phyloP scores from a whole-genome alignment of 2,329 filamentous ascomycete genomes.

The Lithohypha guttulata region DNA sequence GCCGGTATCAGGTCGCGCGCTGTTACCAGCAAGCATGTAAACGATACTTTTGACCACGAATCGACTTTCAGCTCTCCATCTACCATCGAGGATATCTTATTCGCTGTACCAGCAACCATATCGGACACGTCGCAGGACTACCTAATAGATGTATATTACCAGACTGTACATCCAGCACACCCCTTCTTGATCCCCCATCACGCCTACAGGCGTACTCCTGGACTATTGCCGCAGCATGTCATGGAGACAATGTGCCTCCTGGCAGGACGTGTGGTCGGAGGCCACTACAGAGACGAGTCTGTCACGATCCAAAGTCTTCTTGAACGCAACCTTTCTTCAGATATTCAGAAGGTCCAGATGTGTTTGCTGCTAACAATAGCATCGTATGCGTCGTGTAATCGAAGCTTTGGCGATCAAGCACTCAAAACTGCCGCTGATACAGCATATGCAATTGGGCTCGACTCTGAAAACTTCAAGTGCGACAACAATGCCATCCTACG shows the following conservation, averaged over 20 bases:
- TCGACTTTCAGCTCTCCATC: too few species aligned
- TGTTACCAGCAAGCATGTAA: not conserved
- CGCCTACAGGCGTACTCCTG: conserved; percentile 24
- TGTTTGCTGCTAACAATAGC: conserved; percentile 29
- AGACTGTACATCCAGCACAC: conserved; percentile 45
- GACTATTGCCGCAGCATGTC: conserved; percentile 38
- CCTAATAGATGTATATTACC: conserved; percentile 45
- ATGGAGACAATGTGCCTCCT: conserved; percentile 45
- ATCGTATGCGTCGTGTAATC: conserved; percentile 27
- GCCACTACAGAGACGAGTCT: conserved; percentile 26
- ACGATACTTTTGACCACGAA: too few species aligned
- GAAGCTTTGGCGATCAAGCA: conserved; percentile 24
- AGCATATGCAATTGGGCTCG: conserved; percentile 65
- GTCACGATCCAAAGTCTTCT: not conserved
- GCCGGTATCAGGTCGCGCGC: conserved; percentile 4
- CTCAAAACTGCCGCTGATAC: conserved; percentile 58
- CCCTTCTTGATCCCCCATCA: conserved; percentile 44
- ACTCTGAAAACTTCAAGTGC: conserved; percentile 50
- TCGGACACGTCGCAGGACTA: conserved; percentile 17
- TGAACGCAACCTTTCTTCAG: conserved; percentile 33
- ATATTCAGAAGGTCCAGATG: conserved; percentile 28
- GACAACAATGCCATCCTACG: conserved; percentile 57
- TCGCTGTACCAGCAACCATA: not conserved
- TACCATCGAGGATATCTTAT: conserved; percentile 1
- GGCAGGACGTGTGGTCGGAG: conserved; percentile 47